Conservation (phyloP, 2,329 filamentous ascomycete genomes). For the Penicillium nordicum region DNA sequence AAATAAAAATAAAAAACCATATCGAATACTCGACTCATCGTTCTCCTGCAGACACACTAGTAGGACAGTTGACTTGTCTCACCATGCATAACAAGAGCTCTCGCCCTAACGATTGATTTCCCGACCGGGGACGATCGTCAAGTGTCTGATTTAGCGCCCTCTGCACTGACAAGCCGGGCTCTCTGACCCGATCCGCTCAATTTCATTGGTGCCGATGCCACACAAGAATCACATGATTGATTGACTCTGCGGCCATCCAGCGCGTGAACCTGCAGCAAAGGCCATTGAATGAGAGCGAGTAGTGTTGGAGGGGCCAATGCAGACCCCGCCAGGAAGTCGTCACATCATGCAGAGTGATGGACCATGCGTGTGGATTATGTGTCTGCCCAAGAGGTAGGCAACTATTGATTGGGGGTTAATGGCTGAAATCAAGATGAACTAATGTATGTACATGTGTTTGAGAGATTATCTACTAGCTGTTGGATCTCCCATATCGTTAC, state of each 20-base stretch:
- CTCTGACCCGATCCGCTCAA: not conserved
- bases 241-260: slow-evolving; percentile 33
- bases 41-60: slow-evolving; percentile 13
- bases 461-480: slow-evolving; percentile 6
- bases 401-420: slow-evolving; percentile 14
- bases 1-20: slow-evolving; percentile 10
- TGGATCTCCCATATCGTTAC: slow-evolving; percentile 5
- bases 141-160: slow-evolving; percentile 21
- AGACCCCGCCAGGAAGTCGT: slow-evolving; percentile 20
- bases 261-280: slow-evolving; percentile 30
- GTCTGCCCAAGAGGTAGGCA: not conserved
- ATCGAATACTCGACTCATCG: slow-evolving; percentile 26
- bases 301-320: slow-evolving; percentile 16
- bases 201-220: slow-evolving; percentile 27
- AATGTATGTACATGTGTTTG: slow-evolving; percentile 6
- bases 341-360: slow-evolving; percentile 26
- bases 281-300: slow-evolving; percentile 22
- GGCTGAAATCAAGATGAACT: slow-evolving; percentile 13
- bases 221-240: slow-evolving; percentile 39
- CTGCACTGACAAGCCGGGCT: slow-evolving; percentile 17
- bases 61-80: slow-evolving; percentile 31
- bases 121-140: slow-evolving; percentile 29
- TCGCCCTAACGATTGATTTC: slow-evolving; percentile 20
- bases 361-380: slow-evolving; percentile 11
- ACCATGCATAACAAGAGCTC: slow-evolving; percentile 25